Percentiles rank a stretch among this genome's conserved stretches.
Conservation (phyloP, 208 protist genomes). For the Trypanosoma scelopori region DNA sequence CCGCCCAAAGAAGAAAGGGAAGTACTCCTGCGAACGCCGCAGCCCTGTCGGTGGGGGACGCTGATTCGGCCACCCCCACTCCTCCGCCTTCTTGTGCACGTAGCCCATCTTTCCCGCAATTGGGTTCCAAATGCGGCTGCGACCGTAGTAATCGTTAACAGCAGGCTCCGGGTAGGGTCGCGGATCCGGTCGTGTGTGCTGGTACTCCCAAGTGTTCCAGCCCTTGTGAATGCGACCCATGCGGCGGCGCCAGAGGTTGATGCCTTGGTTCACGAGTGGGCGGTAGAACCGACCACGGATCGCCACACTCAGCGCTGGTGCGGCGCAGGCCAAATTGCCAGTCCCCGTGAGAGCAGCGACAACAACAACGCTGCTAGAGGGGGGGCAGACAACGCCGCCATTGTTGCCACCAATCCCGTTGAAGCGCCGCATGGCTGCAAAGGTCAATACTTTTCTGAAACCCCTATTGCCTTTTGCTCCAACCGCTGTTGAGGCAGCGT, state of each 20-base stretch:
- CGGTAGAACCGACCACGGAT: conserved; percentile 72
- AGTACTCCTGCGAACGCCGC: conserved; percentile 72
- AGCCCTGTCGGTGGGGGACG: conserved; percentile 79
- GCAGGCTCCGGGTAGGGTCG: conserved; percentile 81
- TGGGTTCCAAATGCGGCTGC: conserved; percentile 79
- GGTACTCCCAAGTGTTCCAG: conserved; percentile 77
- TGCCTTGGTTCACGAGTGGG: conserved; percentile 78
- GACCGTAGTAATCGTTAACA: conserved; percentile 89
- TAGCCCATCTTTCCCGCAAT: conserved; percentile 85
- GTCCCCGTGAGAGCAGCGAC: conserved; percentile 9
- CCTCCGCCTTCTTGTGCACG: conserved; percentile 74
- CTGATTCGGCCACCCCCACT: conserved; percentile 76
- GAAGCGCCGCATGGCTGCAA: conserved; percentile 7
- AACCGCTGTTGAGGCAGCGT: too few relatives aligned
- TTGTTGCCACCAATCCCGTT: not conserved
- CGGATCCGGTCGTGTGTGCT: conserved; percentile 65
- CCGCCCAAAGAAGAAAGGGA: conserved; percentile 74
- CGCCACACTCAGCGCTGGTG: conserved; percentile 15
- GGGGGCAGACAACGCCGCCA: not conserved
- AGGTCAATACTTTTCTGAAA: not conserved
- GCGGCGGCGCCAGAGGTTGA: conserved; percentile 78
- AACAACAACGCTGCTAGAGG: not conserved
- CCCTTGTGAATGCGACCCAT: conserved; percentile 82
- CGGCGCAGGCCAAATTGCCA: not conserved
- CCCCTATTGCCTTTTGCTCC: too few relatives aligned